A percentile compares a stretch with the other conserved stretches of the same genome.
Conservation (phyloP, 1,284 basidiomycete genomes). For the Sanghuangporus sanghuang region DNA sequence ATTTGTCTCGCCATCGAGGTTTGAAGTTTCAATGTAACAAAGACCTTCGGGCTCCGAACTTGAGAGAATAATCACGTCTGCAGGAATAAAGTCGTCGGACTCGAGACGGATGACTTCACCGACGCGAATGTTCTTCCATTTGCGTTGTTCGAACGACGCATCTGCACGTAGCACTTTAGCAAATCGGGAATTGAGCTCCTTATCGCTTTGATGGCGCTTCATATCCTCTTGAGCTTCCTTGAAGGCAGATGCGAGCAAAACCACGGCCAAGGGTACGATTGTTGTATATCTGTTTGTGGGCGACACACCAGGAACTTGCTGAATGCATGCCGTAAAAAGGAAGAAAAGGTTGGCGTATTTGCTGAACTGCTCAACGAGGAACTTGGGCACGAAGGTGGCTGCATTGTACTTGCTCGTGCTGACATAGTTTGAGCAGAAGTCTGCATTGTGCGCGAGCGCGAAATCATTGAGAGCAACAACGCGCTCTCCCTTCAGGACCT, state of each 20-base stretch:
- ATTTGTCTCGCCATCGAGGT: constrained; percentile 97
- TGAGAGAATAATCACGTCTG: constrained; percentile 85
- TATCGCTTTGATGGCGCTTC: constrained; percentile 95
- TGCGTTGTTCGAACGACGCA: constrained; percentile 66
- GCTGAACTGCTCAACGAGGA: constrained; percentile 93
- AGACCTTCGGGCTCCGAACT: constrained; percentile 96
- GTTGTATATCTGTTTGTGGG: constrained; percentile 96
- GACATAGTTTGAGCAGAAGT: constrained; percentile 81
- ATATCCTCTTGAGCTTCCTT: constrained; percentile 97
- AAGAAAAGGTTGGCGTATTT: constrained; percentile 99
- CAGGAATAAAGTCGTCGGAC: constrained; percentile 93
- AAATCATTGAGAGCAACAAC: constrained; percentile 72
- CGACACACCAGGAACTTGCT: constrained; percentile 97
- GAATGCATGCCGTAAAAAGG: constrained; percentile 96
- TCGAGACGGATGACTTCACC: constrained; percentile 93
- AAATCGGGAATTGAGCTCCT: constrained; percentile 83
- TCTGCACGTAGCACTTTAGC: constrained; percentile 73
- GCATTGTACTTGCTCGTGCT: constrained; percentile 96
- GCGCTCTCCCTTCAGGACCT: constrained; percentile 57
- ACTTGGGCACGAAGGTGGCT: constrained; percentile 89
- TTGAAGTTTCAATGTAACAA: constrained; percentile 97
- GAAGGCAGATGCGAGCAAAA: constrained; percentile 92
- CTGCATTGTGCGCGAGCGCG: constrained; percentile 48
- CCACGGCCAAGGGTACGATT: constrained; percentile 86
- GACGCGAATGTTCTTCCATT: constrained; percentile 88